Conservation (phyloP, 2,329 filamentous ascomycete genomes). For the Tolypocladium pustulatum region DNA sequence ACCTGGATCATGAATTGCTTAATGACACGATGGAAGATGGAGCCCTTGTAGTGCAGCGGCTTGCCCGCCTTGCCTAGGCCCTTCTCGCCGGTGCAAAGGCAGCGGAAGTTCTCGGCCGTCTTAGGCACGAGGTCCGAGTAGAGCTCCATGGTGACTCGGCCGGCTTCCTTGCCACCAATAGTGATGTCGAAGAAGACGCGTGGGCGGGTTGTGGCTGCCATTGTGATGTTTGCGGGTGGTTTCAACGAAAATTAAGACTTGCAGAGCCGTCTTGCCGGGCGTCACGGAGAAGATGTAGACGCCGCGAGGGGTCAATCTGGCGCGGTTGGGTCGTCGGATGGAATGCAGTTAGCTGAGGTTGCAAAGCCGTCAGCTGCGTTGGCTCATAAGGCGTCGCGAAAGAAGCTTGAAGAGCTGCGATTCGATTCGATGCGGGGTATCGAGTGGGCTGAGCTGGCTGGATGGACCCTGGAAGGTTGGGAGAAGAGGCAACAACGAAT, state of each 20-base stretch:
- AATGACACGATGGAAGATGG: conserved; percentile 90
- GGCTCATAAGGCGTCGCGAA: not conserved
- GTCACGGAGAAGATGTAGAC: not conserved
- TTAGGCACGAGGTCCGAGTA: conserved; percentile 72
- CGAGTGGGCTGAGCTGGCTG: not conserved
- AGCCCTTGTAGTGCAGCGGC: conserved; percentile 87
- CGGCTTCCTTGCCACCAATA: conserved; percentile 62
- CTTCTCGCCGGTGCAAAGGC: conserved; percentile 91
- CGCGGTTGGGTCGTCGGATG: not conserved
- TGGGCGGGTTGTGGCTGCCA: conserved; percentile 46
- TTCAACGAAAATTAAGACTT: not conserved
- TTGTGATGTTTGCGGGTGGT: conserved; percentile 12
- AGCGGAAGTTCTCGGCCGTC: conserved; percentile 93
- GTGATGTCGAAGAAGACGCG: conserved; percentile 91
- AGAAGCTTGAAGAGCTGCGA: not conserved
- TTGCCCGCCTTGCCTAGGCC: conserved; percentile 72
- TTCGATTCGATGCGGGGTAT: conserved; percentile 1
- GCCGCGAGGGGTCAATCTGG: not conserved
- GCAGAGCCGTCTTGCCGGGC: not conserved
- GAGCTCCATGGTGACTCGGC: conserved; percentile 80
- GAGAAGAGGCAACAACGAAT: not conserved
- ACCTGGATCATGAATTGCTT: conserved; percentile 88
- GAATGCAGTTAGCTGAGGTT: not conserved
- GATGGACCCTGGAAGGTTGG: not conserved
- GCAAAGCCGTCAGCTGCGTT: not conserved